Evolutionary conservation across 1,139 yeast species (phyloP), one percentile per base, ranked within the genome.

Genomic region (Debaryomyces fabryi): DNA sequence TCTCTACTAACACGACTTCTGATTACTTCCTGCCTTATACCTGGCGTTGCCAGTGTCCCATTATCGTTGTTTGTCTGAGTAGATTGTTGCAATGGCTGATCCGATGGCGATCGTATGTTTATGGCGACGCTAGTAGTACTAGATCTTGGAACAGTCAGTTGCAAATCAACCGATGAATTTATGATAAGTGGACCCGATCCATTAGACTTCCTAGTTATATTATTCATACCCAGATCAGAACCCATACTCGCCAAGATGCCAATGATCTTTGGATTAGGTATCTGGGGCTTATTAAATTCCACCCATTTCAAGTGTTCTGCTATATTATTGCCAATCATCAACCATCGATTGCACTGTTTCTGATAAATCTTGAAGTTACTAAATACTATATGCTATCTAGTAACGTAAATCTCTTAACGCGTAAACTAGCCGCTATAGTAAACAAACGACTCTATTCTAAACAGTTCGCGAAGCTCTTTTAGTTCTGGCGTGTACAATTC

Each of bases 231-330:
- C 37, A 32, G 29, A 21, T 40, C 43, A 40, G 20, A 4, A 6
- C 27, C 43, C 15, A 35, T 33, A 16, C 16, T 25, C n/a, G 27
- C 25, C 25, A 54, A 33, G 32, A 24, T n/a, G 6, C 16, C 35
- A 20, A 45, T 27, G 20, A 48, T n/a, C 16, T 20, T 15, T 9
- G 39, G 30, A 24, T 23, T 44, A 6, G 62, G 61, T 7, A 58
- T 34, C 47, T 54, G 55, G 6, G 64, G 64, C 27, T 51, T 53
- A 1, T 33, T 35, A 36, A 53, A 47, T 12, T 38, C 34, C 18
- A 62, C 42, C 65, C 65, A 62, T 39, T 52, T 48, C 29, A 46
- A 44, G 33, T 60, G 65, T 15, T 58, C 51, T 24, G 50, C 53
- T 39, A 59, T 38, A 49, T 61, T 61, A 45, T 56, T 52, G 10